Percentiles rank a stretch among this genome's conserved stretches.
Evolutionary conservation across 2,329 filamentous ascomycete genomes (phyloP).

Genomic region (Claviceps africana): DNA sequence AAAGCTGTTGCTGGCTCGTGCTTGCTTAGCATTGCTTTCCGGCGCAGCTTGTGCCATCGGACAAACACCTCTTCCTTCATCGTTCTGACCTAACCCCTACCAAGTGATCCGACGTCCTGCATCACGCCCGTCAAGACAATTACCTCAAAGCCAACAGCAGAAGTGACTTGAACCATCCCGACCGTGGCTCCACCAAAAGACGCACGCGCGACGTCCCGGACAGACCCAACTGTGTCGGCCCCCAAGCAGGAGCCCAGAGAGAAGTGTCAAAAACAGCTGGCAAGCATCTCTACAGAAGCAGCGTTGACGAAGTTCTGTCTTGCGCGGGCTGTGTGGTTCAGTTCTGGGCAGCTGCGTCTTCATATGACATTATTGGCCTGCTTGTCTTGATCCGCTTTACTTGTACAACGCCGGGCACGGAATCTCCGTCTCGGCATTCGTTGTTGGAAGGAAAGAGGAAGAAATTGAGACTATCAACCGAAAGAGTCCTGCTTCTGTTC

Average conservation of each 20-base stretch:
- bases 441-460: constrained; percentile 6
- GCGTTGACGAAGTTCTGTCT: constrained; percentile 1
- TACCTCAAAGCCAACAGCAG: neutral
- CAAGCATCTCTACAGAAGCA: neutral
- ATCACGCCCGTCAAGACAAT: neutral
- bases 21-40: neutral
- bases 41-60: neutral
- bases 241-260: neutral
- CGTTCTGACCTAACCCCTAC: neutral
- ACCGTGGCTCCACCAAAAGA: neutral
- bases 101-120: neutral
- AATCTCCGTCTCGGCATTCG: constrained; percentile 1
- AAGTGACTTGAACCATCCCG: too few species aligned
- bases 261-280: neutral
- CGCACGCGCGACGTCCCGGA: neutral
- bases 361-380: neutral
- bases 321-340: constrained; percentile 1
- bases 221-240: neutral
- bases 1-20: neutral
- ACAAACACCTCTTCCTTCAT: neutral
- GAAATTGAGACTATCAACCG: constrained; percentile 3
- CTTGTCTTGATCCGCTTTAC: constrained; percentile 3
- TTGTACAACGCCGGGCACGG: constrained; percentile 4
- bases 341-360: neutral
- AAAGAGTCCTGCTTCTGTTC: constrained; percentile 2